Conservation (phyloP, 148 eudicot genomes). For the Amaranthus cruentus region DNA sequence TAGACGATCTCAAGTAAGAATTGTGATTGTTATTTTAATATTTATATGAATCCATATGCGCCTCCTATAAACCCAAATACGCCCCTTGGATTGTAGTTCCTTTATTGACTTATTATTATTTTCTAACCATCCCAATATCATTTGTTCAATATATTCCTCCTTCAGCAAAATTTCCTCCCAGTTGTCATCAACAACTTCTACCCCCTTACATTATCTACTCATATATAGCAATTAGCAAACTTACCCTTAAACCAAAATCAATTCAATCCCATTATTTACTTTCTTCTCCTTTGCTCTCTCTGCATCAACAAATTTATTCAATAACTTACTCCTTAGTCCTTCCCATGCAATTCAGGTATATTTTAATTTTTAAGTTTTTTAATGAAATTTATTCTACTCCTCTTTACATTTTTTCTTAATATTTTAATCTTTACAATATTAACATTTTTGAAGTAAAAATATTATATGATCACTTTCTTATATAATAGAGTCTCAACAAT, state of each 20-base stretch:
- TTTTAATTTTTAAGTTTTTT: too few species aligned
- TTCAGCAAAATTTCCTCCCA: slow-evolving; percentile 11
- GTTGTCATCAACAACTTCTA: slow-evolving; percentile 16
- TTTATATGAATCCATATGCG: slow-evolving; percentile 1
- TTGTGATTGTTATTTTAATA: too few species aligned
- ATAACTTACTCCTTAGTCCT: too few species aligned
- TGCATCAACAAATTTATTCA: background rate
- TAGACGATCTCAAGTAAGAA: too few species aligned
- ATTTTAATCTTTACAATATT: too few species aligned
- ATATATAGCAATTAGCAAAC: background rate
- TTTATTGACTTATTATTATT: background rate
- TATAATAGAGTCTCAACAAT: too few species aligned
- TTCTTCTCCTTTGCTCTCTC: background rate
- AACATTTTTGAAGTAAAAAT: too few species aligned
- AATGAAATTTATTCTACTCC: too few species aligned
- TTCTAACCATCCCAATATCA: background rate
- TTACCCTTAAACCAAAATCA: background rate
- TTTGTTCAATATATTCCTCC: slow-evolving; percentile 10
- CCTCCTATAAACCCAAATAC: background rate
- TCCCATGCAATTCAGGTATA: background rate
- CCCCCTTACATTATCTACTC: background rate
- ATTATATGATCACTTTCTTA: too few species aligned
- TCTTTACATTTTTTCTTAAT: too few species aligned
- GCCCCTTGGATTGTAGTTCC: slow-evolving; percentile 24
- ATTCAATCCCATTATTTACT: background rate